Conservation (phyloP, 768 basidiomycete species). For the Lentinula aciculospora region DNA sequence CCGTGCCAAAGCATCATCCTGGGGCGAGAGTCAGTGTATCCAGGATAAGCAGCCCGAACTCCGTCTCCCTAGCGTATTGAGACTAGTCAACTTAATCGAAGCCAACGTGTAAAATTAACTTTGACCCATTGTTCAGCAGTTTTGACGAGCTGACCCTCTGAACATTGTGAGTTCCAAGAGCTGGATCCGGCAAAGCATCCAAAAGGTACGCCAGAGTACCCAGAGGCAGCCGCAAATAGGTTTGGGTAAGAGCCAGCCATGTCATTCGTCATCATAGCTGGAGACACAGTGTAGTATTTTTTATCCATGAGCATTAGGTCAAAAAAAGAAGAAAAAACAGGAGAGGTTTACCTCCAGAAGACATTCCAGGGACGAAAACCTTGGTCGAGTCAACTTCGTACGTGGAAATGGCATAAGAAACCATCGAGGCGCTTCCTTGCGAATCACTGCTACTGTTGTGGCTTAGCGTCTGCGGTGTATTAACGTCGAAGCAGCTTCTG, state of each 20-base stretch:
- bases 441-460: slow-evolving; percentile 54
- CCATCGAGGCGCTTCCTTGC: slow-evolving; percentile 39
- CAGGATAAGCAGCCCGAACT: slow-evolving; percentile 43
- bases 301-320: neutral
- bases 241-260: slow-evolving; percentile 48
- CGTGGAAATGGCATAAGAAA: slow-evolving; percentile 41
- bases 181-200: slow-evolving; percentile 46
- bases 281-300: neutral
- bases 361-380: slow-evolving; percentile 47
- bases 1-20: slow-evolving; percentile 54
- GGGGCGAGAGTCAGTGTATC: slow-evolving; percentile 44
- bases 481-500: slow-evolving; percentile 51
- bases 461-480: slow-evolving; percentile 43
- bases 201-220: slow-evolving; percentile 50
- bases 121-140: slow-evolving; percentile 44
- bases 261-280: slow-evolving; percentile 57
- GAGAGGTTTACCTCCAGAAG: slow-evolving; percentile 33
- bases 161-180: slow-evolving; percentile 43
- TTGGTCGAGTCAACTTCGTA: slow-evolving; percentile 39
- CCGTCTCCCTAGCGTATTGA: slow-evolving; percentile 28
- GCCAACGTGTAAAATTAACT: slow-evolving; percentile 7
- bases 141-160: slow-evolving; percentile 33
- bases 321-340: too few species aligned
- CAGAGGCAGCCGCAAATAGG: slow-evolving; percentile 41
- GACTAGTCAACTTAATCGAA: neutral